Percentiles rank a stretch among this genome's conserved stretches.
Conservation (phyloP, 768 basidiomycete genomes). For the Lanmaoa pseudosensibilis region DNA sequence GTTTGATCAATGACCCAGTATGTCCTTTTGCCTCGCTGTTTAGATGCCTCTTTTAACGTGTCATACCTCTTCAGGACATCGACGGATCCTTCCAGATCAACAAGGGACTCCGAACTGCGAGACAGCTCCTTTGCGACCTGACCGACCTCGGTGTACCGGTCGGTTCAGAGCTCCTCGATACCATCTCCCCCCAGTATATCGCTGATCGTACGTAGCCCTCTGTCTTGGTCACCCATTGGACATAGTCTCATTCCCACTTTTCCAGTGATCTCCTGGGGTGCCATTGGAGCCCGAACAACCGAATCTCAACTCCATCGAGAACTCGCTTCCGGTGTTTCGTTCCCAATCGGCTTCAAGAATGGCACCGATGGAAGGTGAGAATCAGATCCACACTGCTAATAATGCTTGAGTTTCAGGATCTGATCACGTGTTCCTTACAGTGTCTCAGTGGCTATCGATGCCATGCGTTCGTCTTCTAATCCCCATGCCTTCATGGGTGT, state of each 20-base stretch:
- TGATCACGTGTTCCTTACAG: constrained; percentile 30
- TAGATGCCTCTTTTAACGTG: background rate
- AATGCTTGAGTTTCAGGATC: background rate
- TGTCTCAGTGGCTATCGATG: constrained; percentile 90
- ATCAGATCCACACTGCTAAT: constrained; percentile 4
- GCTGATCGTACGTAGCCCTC: constrained; percentile 57
- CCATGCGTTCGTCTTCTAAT: constrained; percentile 88
- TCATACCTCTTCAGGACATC: constrained; percentile 51
- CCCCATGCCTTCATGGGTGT: constrained; percentile 98
- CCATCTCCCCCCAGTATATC: constrained; percentile 80
- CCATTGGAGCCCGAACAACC: constrained; percentile 96
- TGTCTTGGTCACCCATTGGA: background rate
- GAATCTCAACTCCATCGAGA: constrained; percentile 97
- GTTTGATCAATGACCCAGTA: constrained; percentile 85
- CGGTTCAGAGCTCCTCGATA: constrained; percentile 91
- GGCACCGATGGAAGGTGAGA: constrained; percentile 92
- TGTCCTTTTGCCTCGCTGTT: background rate
- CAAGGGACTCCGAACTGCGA: constrained; percentile 87
- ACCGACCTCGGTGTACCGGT: constrained; percentile 89
- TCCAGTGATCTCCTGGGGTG: constrained; percentile 83
- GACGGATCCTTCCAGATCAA: constrained; percentile 95
- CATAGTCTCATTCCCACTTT: background rate
- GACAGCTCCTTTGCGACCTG: constrained; percentile 89
- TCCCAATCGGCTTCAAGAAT: constrained; percentile 99
- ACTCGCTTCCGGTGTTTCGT: constrained; percentile 92